Evolutionary conservation across 306 rosid genomes (phyloP).

Genomic region (Abrus precatorius): DNA sequence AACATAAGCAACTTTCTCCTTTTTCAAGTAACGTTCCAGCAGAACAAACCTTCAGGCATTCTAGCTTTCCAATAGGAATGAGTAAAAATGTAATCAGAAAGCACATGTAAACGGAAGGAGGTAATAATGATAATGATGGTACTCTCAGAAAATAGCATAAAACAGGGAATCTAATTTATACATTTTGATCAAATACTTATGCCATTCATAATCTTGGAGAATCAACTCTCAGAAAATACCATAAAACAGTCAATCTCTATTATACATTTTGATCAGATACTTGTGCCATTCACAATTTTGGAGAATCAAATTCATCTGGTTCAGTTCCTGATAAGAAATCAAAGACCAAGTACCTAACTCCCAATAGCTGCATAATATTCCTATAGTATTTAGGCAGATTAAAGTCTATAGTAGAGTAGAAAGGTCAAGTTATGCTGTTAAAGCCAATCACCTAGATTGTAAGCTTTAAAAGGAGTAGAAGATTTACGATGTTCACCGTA

Average conservation of each 20-base stretch:
- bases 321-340: background rate
- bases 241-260: background rate
- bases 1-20: constrained; percentile 20
- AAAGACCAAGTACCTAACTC: background rate
- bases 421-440: background rate
- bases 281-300: constrained; percentile 23
- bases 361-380: background rate
- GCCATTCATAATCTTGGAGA: constrained; percentile 26
- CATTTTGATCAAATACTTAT: constrained; percentile 29
- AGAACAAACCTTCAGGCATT: constrained; percentile 9
- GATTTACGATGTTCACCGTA: background rate
- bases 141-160: background rate
- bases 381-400: background rate
- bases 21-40: constrained; percentile 11
- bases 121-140: constrained; percentile 15
- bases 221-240: background rate
- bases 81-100: background rate
- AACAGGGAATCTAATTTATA: background rate
- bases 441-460: constrained; percentile 1
- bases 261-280: constrained; percentile 32
- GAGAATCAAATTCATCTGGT: constrained; percentile 31
- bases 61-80: constrained; percentile 31
- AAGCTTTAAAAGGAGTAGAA: background rate
- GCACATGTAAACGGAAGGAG: background rate
- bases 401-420: background rate